phyloP scores from a whole-genome alignment of 2,329 filamentous ascomycete genomes.

The Cladosporium sphaerospermum region DNA sequence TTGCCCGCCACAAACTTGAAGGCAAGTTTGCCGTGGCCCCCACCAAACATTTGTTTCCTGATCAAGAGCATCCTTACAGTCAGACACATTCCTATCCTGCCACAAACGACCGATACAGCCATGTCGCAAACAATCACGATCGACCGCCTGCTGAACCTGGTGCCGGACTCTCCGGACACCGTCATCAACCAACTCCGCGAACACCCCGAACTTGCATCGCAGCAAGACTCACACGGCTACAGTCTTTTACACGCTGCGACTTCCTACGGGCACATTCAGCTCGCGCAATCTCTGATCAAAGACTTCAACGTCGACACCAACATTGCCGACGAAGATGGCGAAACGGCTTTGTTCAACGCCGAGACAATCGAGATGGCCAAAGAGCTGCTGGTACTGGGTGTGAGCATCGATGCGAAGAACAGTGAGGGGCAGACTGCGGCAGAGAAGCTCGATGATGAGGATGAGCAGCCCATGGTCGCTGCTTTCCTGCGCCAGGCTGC shows the following conservation, averaged over 20 bases:
- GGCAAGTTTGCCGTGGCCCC: neutral
- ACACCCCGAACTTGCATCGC: slow-evolving; percentile 67
- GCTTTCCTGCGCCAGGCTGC: slow-evolving; percentile 55
- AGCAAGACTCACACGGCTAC: slow-evolving; percentile 88
- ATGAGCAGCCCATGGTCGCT: slow-evolving; percentile 68
- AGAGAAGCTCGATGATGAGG: slow-evolving; percentile 74
- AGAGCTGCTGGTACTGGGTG: slow-evolving; percentile 70
- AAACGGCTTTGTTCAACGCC: slow-evolving; percentile 90
- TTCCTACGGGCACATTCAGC: slow-evolving; percentile 80
- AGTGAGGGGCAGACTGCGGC: slow-evolving; percentile 71
- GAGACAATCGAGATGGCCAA: slow-evolving; percentile 75
- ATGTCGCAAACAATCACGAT: slow-evolving; percentile 34
- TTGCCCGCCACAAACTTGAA: too few relatives aligned
- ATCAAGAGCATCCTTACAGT: neutral
- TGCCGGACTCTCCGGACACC: slow-evolving; percentile 70
- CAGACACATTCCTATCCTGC: too few relatives aligned
- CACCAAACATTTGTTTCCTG: slow-evolving; percentile 6
- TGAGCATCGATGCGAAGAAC: slow-evolving; percentile 60
- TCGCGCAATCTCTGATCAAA: slow-evolving; percentile 67
- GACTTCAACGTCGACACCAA: slow-evolving; percentile 76
- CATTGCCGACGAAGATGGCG: slow-evolving; percentile 80
- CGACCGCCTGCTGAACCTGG: slow-evolving; percentile 48
- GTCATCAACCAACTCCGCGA: slow-evolving; percentile 69
- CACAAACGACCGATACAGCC: neutral
- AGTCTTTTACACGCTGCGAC: slow-evolving; percentile 87